phyloP scores from a whole-genome alignment of 768 basidiomycete genomes.

The Chalciporus pseudorubinellus region DNA sequence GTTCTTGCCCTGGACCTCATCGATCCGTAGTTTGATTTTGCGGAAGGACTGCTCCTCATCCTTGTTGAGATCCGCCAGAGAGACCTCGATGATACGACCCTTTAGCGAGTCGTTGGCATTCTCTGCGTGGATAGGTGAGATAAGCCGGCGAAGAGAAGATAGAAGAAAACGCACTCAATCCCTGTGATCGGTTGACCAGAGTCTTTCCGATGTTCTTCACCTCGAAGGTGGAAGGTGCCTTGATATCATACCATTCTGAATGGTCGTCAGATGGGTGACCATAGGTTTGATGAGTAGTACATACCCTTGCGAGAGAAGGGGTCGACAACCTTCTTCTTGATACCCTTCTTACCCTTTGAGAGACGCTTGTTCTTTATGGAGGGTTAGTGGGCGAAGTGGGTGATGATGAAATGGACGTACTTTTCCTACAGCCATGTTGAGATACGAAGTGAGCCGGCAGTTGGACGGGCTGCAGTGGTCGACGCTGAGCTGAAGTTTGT shows the following conservation, averaged over 20 bases:
- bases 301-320: constrained; percentile 98
- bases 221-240: constrained; percentile 98
- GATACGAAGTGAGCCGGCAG: constrained; percentile 42
- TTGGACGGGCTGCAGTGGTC: constrained; percentile 47
- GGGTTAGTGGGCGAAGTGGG: neutral
- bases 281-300: constrained; percentile 4
- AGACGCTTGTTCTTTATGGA: constrained; percentile 86
- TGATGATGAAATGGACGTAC: constrained; percentile 38
- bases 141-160: neutral
- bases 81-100: constrained; percentile 94
- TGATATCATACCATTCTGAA: constrained; percentile 99
- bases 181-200: constrained; percentile 95
- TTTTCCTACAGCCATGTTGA: constrained; percentile 86
- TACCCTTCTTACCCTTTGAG: constrained; percentile 97
- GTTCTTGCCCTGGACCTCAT: constrained; percentile 97
- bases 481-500: constrained; percentile 14
- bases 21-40: constrained; percentile 98
- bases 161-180: constrained; percentile 76
- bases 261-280: neutral
- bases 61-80: constrained; percentile 96
- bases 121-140: constrained; percentile 49
- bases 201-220: constrained; percentile 97
- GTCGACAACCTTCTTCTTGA: constrained; percentile 99
- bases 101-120: constrained; percentile 98
- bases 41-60: constrained; percentile 99